Evolutionary conservation across 2,329 filamentous ascomycete genomes (phyloP), one percentile per base, ranked within the genome.

Genomic region (Phyllosticta capitalensis): DNA sequence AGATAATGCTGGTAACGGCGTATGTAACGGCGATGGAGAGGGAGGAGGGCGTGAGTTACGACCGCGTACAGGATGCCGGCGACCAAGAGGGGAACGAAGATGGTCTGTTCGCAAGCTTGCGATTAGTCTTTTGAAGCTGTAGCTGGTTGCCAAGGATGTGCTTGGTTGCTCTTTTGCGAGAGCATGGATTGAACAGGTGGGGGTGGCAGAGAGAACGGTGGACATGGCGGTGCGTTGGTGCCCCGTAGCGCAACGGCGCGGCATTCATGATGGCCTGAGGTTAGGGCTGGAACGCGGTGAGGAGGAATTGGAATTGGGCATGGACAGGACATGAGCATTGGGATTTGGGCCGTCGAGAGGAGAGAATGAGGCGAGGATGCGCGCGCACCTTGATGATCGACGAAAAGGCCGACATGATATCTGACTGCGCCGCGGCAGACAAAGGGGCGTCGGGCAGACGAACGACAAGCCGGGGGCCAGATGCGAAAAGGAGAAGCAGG

Each of bases 41-140:
- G 77, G 22, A 78, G 64, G 63, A 79, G 59, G 62, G 74, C 55
- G 65, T 74, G 69, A 63, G 72, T 72, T 59, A 75, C 65, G 60
- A 74, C 61, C 66, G 71, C 59, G 68, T 78, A 79, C 67, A 79
- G 72, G 60, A 70, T 59, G 38, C 66, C 66, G 60, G 77, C 73
- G 63, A 76, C 69, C 64, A 76, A 64, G 64, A 75, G 72, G n/a
- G 77, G 77, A n/a, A 76, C 60, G 66, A 77, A 66, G 63, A 78
- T 68, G 54, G 71, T 72, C 76, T 79, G 61, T 19, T 19, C 52
- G 33, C 10, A 38, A 48, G 33, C 51, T 38, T 61, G 60, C 58
- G 28, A 33, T 55, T 52, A 20, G 51, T 51, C 51, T 22, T 56
- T n/a, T n/a, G n/a, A n/a, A n/a, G n/a, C n/a, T n/a, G n/a, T 38